phyloP scores from a whole-genome alignment of 495 filamentous ascomycete genomes.

The Daldinia concentrica region DNA sequence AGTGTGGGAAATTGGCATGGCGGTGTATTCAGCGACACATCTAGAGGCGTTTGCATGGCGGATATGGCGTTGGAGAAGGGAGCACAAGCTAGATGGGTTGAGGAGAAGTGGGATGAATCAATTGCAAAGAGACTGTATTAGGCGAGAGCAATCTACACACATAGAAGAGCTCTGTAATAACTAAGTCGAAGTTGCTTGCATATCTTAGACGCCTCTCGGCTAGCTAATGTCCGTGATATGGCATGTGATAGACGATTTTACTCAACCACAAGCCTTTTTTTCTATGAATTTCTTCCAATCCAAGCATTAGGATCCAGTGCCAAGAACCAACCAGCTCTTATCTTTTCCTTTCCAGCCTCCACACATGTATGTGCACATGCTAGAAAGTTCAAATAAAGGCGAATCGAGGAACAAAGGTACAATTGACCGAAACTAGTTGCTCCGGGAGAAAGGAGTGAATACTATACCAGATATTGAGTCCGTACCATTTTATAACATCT shows the following conservation, averaged over 20 bases:
- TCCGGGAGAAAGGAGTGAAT: not conserved
- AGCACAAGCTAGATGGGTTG: not conserved
- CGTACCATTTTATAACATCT: not conserved
- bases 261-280: not conserved
- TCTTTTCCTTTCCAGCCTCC: not conserved
- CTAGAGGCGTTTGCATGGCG: conserved; percentile 3
- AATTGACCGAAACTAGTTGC: not conserved
- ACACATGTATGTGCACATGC: not conserved
- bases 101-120: not conserved
- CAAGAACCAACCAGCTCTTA: not conserved
- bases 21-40: not conserved
- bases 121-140: not conserved
- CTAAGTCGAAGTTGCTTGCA: not conserved
- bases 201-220: not conserved
- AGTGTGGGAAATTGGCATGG: not conserved
- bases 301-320: not conserved
- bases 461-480: not conserved
- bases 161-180: not conserved
- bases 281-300: not conserved
- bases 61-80: not conserved
- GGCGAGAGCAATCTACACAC: not conserved
- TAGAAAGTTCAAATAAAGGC: not conserved
- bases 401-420: not conserved
- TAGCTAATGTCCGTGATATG: not conserved
- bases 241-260: not conserved